These are phyloP conservation scores for Vitis riparia DNA, from an alignment of 164 flowering plant species.

Conservation along the genomic window DNA sequence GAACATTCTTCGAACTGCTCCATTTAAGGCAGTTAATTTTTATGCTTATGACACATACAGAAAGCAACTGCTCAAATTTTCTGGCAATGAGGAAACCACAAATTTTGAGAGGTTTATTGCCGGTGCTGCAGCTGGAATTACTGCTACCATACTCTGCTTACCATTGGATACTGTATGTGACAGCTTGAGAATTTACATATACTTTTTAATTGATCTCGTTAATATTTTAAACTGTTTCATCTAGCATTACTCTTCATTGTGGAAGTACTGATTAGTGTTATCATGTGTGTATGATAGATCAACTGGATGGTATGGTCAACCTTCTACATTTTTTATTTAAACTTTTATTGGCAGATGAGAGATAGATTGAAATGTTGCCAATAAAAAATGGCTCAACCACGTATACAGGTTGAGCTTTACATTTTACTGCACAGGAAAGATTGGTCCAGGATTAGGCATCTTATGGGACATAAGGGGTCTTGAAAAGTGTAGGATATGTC, in stretches of 20 bases:
- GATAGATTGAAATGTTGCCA: no score
- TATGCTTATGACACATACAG: constrained; percentile 88
- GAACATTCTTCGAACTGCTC: constrained; percentile 93
- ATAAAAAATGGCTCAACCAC: no score
- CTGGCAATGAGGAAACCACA: constrained; percentile 76
- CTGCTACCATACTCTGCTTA: constrained; percentile 82
- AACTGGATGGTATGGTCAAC: no score
- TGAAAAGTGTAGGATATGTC: neutral
- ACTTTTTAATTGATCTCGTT: neutral
- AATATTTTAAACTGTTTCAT: no score
- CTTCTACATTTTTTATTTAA: no score
- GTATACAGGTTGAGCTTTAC: neutral
- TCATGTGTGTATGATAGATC: no score
- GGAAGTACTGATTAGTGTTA: neutral
- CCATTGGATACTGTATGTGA: constrained; percentile 87
- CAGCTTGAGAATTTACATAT: neutral
- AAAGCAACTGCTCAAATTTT: constrained; percentile 59
- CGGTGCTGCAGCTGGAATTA: constrained; percentile 93
- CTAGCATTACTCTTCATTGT: neutral
- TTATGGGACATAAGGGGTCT: neutral
- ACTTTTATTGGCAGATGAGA: no score
- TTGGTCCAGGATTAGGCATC: neutral
- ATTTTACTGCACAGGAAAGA: neutral
- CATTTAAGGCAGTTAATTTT: constrained; percentile 88
- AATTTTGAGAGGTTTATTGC: constrained; percentile 88